phyloP scores from a whole-genome alignment of 2,329 filamentous ascomycete genomes.

The Talaromyces verruculosus region DNA sequence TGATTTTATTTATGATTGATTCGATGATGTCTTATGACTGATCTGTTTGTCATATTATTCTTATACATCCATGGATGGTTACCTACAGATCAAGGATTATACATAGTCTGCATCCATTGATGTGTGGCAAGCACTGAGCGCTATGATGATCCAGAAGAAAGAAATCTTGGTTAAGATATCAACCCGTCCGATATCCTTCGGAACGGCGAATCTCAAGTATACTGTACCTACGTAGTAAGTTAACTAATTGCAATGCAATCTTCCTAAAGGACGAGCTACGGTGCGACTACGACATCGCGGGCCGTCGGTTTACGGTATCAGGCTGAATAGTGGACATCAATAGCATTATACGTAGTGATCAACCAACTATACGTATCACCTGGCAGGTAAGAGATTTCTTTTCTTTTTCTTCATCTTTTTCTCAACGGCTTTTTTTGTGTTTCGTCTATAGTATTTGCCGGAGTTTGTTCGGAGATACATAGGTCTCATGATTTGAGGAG shows the following conservation, averaged over 20 bases:
- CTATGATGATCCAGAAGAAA: too few relatives aligned
- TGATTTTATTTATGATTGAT: not conserved
- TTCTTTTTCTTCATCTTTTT: not conserved
- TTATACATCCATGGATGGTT: not conserved
- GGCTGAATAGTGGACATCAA: not conserved
- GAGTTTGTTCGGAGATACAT: not conserved
- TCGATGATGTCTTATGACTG: not conserved
- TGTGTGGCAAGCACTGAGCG: too few relatives aligned
- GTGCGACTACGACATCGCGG: not conserved
- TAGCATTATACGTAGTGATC: not conserved
- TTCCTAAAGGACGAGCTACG: not conserved
- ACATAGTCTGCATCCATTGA: too few relatives aligned
- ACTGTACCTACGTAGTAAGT: not conserved
- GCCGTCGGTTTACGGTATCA: not conserved
- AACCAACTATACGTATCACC: not conserved
- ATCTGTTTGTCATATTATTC: not conserved
- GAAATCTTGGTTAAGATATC: too few relatives aligned
- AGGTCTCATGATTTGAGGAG: too few relatives aligned
- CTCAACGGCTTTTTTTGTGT: not conserved
- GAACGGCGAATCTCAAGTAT: not conserved
- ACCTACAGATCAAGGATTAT: too few relatives aligned
- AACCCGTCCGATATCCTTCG: not conserved
- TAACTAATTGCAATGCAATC: not conserved
- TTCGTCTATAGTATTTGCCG: not conserved
- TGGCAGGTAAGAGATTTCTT: not conserved